Base-by-base conservation (phyloP, 768 basidiomycete genomes). In the Terana coerulea region DNA sequence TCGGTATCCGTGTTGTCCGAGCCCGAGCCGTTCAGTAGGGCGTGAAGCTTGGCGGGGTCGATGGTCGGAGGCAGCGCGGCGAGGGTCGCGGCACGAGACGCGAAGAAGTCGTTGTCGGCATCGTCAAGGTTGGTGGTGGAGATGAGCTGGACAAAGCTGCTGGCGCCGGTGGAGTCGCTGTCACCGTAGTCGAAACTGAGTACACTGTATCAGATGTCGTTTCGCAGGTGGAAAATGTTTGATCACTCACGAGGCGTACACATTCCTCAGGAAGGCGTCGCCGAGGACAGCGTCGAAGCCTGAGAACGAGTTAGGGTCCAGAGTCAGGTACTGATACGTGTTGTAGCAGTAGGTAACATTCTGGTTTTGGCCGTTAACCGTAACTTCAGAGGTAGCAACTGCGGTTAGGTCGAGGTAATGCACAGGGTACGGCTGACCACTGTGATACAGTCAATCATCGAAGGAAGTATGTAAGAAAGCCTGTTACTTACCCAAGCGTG, bases 221-320 rank as follows among this genome's bases (percentile, higher is more conserved):
- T 25, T 48, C 5, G n/a, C 17, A 9, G 19, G 21, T 10, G 21
- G 15, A 40, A 3, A 10, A 28, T 15, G 8, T 22, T 30, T 25
- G 17, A 34, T 14, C 5, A 58, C 64, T 52, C 53, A 71, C 62
- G 68, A 56, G 3, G 59, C 57, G 52, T 69, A 68, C 29, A 67
- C 64, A 45, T 67, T 69, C 22, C 65, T 60, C 15, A 71, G 59
- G 61, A 71, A 66, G 19, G 62, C 53, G 48, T 67, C 67, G 9
- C 70, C 69, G 21, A 69, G 61, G 28, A 69, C 54, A 17, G 65
- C 52, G 46, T 68, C 69, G 50, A 59, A 56, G 3, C 58, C 55
- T 10, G 43, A 29, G 21, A 37, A 19, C 21, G n/a, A n/a, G n/a
- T 5, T 37, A 14, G 21, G 21, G 21, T 19, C 35, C 15, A 33